phyloP scores from a whole-genome alignment of 495 filamentous ascomycete species.

The Massariosphaeria phaeospora region DNA sequence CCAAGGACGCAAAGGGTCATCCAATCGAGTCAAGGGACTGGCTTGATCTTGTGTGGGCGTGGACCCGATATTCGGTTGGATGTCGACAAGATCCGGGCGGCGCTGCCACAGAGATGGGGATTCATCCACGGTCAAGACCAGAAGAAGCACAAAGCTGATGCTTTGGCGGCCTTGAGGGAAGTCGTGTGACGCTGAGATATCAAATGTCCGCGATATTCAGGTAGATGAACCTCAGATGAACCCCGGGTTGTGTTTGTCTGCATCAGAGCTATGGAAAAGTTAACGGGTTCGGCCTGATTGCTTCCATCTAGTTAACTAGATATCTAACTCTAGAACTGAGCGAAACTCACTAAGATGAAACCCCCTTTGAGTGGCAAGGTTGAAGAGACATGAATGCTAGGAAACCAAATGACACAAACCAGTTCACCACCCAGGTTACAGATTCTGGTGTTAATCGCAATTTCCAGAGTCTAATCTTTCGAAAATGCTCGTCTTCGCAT shows the following conservation, averaged over 20 bases:
- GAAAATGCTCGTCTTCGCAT: background rate
- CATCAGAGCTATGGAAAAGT: background rate
- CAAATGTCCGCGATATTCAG: background rate
- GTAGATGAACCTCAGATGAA: background rate
- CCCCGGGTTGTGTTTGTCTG: background rate
- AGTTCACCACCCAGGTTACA: too few species aligned
- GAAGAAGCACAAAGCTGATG: constrained; percentile 3
- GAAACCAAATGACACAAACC: too few species aligned
- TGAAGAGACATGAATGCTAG: too few species aligned
- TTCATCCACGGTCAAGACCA: constrained; percentile 5
- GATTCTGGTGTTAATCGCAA: background rate
- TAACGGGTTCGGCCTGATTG: too few species aligned
- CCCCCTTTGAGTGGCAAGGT: too few species aligned
- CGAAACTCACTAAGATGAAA: too few species aligned
- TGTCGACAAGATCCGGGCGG: constrained; percentile 6
- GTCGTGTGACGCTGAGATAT: too few species aligned
- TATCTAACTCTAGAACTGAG: too few species aligned
- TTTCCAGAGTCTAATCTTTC: background rate
- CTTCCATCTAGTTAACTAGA: too few species aligned
- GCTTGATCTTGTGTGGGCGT: constrained; percentile 11
- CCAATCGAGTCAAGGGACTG: constrained; percentile 5
- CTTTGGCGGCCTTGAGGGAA: background rate
- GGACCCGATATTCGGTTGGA: background rate
- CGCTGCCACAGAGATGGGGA: constrained; percentile 10
- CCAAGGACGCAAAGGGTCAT: constrained; percentile 48